Percentiles rank a stretch among this genome's conserved stretches.
phyloP scores from a whole-genome alignment of 345 rosid genomes.

The Mallotus nudiflorus region DNA sequence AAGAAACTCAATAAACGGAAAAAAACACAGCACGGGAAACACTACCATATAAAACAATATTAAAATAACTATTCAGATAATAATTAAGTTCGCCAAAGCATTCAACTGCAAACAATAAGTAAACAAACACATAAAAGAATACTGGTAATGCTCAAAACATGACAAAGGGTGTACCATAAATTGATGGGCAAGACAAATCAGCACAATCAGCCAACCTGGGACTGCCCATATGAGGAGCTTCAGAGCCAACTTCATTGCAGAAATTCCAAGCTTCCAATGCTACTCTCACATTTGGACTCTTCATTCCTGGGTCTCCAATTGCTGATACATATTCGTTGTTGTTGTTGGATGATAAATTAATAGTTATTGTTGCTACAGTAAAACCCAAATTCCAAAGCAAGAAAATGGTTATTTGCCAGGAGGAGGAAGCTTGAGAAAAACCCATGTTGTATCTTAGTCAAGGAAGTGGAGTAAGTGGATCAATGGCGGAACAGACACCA shows the following conservation, averaged over 20 bases:
- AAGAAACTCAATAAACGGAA: background rate
- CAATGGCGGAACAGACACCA: background rate
- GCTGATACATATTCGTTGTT: constrained; percentile 17
- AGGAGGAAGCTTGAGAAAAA: background rate
- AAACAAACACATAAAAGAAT: background rate
- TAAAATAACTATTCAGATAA: no score
- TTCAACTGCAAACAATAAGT: background rate
- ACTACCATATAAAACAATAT: background rate
- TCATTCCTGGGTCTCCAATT: constrained; percentile 34
- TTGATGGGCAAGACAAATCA: constrained; percentile 39
- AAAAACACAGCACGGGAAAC: background rate
- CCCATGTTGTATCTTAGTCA: constrained; percentile 3
- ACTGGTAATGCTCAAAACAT: background rate
- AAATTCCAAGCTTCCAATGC: constrained; percentile 34
- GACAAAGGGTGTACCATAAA: constrained; percentile 23
- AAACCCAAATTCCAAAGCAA: constrained; percentile 6
- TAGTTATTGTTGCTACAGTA: background rate
- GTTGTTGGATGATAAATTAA: background rate
- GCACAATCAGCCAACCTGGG: constrained; percentile 33
- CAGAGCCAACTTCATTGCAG: constrained; percentile 33
- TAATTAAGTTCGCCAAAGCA: no score
- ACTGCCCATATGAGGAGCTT: constrained; percentile 29
- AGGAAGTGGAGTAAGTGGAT: background rate
- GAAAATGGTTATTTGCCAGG: background rate
- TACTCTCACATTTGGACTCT: constrained; percentile 24